Evolutionary conservation across 805 yeast genomes (phyloP), one percentile per base, ranked within the genome.

Genomic region (Saccharomyces eubayanus): DNA sequence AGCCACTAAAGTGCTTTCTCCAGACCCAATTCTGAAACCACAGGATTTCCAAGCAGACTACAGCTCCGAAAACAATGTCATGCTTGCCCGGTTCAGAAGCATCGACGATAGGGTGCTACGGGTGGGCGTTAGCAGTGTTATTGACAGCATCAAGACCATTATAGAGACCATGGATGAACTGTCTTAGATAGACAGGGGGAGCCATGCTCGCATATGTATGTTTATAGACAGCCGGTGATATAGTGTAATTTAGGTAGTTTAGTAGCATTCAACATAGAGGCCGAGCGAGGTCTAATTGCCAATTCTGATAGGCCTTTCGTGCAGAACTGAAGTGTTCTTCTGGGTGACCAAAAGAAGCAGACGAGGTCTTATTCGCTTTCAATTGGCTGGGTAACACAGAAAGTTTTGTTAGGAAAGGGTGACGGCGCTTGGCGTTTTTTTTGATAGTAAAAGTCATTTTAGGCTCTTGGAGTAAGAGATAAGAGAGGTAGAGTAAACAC

Each of bases 1-100:
- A 2, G 92, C 94, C 0, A 62, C 69, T 45, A 70, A 73, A n/a
- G 74, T 89, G 2, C 73, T 89, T 24, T 61, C 71, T 3, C 96
- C 92, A 0, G 97, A 89, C 64, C 96, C 96, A 1, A 83, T 86
- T n/a, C 73, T 90, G 57, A 84, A 81, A 63, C 84, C 84, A 1
- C 74, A 78, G 51, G 94, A 88, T 66, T 74, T 89, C 49, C 65
- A 69, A 16, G 83, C 83, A 4, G 59, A 59, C 1, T 82, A 82
- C 57, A 47, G 63, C 5, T 64, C 71, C 0, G 64, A 71, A 2
- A 77, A 66, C 1, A 62, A 59, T 20, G 57, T 56, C 0, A 72
- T 89, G 45, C 55, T 66, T 1, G 78, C 83, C 29, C 57, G 62
- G 1, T 87, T 88, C 59, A 66, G 72, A 6, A 89, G 89, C 1